Base-by-base conservation (phyloP, 305 asterid species). In the Caryopteris hybrid region DNA sequence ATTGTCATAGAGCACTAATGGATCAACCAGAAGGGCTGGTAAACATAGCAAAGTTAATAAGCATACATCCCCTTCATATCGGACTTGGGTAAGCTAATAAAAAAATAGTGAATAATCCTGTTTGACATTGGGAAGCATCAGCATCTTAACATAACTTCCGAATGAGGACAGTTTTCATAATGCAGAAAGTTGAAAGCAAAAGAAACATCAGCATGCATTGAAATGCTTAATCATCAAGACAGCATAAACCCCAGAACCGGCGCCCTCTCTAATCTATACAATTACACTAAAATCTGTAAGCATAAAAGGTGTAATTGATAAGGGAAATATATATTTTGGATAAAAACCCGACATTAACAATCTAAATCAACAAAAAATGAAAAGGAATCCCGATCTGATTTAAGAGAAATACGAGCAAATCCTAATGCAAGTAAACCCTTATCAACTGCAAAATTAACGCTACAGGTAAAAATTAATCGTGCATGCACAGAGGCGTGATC, bases 331-430 rank as follows among this genome's bases (percentile, higher is more conserved):
- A n/a, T n/a, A n/a, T n/a, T n/a, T n/a, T n/a, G n/a, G n/a, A n/a
- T n/a, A n/a, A n/a, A n/a, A n/a, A n/a, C n/a, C n/a, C 14, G 31
- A 41, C 51, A 25, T 13, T n/a, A 69, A 50, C 31, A 46, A 71
- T 46, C 57, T 50, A 69, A 57, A 59, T 31, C 38, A 33, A 8
- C 27, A 14, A 48, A 34, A n/a, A 52, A 51, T 11, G 63, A 70
- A 58, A 56, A 42, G 31, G 42, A 63, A 47, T 51, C 74, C 20
- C 66, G 80, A 76, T 77, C 77, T 39, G 29, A 74, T 64, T 5
- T 13, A 48, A 57, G 27, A 68, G 54, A 46, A 62, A 56, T 39
- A 13, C 16, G 41, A 34, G 51, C 25, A 57, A 73, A 69, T 27
- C 77, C 13, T 12, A 77, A 42, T 51, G 64, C 47, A n/a, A n/a